phyloP scores from a whole-genome alignment of 805 yeast genomes.

The Candida rishiriensis region DNA sequence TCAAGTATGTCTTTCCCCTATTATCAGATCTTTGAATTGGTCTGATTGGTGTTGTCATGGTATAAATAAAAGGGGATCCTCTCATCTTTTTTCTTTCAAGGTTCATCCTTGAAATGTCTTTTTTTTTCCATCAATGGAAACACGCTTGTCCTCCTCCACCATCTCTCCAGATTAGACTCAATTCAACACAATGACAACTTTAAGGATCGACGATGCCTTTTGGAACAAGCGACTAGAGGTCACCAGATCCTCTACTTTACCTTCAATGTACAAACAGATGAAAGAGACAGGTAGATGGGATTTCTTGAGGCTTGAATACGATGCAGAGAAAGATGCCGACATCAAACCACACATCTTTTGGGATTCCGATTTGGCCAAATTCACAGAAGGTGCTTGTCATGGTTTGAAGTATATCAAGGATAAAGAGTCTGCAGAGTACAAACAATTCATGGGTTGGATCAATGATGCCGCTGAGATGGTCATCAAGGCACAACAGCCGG shows the following conservation, averaged over 20 bases:
- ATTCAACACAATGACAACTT: no score
- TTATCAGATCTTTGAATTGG: no score
- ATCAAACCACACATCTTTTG: conserved; percentile 20
- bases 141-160: no score
- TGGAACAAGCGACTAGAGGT: no score
- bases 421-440: conserved; percentile 4
- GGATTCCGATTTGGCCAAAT: conserved; percentile 27
- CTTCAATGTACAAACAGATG: conserved; percentile 17
- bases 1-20: no score
- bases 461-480: conserved; percentile 18
- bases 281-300: conserved; percentile 23
- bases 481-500: conserved; percentile 18
- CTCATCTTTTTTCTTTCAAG: no score
- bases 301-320: conserved; percentile 9
- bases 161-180: no score
- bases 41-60: no score
- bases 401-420: conserved; percentile 10
- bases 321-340: not conserved
- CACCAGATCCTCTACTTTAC: conserved; percentile 9
- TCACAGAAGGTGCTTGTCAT: conserved; percentile 20
- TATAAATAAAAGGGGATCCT: no score
- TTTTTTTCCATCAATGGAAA: no score
- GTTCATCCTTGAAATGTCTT: no score
- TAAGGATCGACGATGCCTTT: no score
- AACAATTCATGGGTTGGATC: conserved; percentile 12